Evolutionary conservation across 768 basidiomycete genomes (phyloP), one percentile per base, ranked within the genome.

Genomic region (Podaxis rugospora): DNA sequence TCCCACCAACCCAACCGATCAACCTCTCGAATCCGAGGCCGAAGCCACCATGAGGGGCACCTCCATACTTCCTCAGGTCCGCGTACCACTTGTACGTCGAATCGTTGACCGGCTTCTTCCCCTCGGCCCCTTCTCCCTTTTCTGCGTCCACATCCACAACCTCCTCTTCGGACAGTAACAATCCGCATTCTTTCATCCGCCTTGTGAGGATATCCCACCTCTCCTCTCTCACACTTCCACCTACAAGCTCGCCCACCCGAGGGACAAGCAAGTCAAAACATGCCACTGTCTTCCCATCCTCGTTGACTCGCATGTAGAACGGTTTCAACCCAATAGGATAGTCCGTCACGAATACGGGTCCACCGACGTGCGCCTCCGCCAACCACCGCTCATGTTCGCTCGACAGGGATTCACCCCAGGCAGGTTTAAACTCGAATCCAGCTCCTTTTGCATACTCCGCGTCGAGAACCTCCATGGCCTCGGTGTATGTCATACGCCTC

Each of bases 201-300:
- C 66, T 69, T 59, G 76, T 70, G 27, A 95, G 75, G 10, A 79
- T 67, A 10, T 80, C 80, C 39, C 74, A 60, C 40, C 92, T 79
- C 66, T 95, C 92, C 70, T 95, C 90, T 62, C 97, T 82, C 40
- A 98, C 78, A 42, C 93, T 95, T 3, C 97, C 97, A 1, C 97
- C 97, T 0, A 84, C 89, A 21, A 99, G 81, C 74, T 99, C 97
- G 3, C 96, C 96, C 1, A 94, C 75, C 23, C 82, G 75, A 0
- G 96, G 97, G 4, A 98, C 85, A 55, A 99, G 82, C 16, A 99
- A 80, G 70, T 99, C 97, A 67, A 99, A 97, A 74, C 96, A 98
- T n/a, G 89, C 93, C 2, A 93, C 93, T 0, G 73, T 74, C 50
- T 65, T 64, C 47, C 72, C 73, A 42, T 79, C 74, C 7, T 73